These are phyloP conservation scores for Kwoniella pini DNA, from an alignment of 768 basidiomycete species.

Conservation along the genomic window DNA sequence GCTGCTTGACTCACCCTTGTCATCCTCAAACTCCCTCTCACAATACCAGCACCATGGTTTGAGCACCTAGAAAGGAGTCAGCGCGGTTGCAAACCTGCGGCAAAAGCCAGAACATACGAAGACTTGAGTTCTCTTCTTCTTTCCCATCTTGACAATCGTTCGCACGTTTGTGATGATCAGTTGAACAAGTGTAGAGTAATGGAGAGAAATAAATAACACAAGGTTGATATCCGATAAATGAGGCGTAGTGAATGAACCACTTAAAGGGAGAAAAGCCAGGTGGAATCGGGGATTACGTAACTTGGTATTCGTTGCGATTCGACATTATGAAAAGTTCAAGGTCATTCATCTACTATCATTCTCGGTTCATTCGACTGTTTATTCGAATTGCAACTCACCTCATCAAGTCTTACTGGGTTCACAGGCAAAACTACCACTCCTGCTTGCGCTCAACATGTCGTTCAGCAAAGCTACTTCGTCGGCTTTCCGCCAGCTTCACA, in stretches of 20 bases:
- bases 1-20: conserved; percentile 71
- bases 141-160: conserved; percentile 47
- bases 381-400: too few relatives aligned
- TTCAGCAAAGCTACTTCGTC: not conserved
- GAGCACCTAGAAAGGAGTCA: conserved; percentile 35
- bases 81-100: not conserved
- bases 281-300: too few relatives aligned
- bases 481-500: conserved; percentile 28
- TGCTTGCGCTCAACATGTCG: too few relatives aligned
- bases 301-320: too few relatives aligned
- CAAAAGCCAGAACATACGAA: conserved; percentile 41
- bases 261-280: too few relatives aligned
- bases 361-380: too few relatives aligned
- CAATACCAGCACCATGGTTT: conserved; percentile 97
- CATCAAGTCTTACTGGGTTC: too few relatives aligned
- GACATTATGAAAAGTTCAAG: too few relatives aligned
- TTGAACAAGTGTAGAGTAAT: not conserved
- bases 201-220: not conserved
- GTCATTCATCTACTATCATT: too few relatives aligned
- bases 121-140: conserved; percentile 50
- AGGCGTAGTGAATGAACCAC: too few relatives aligned
- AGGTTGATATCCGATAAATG: not conserved
- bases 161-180: not conserved
- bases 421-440: too few relatives aligned
- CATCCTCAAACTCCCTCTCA: conserved; percentile 98